phyloP scores from a whole-genome alignment of 129 eudicot genomes.

The Flaveria brownii region DNA sequence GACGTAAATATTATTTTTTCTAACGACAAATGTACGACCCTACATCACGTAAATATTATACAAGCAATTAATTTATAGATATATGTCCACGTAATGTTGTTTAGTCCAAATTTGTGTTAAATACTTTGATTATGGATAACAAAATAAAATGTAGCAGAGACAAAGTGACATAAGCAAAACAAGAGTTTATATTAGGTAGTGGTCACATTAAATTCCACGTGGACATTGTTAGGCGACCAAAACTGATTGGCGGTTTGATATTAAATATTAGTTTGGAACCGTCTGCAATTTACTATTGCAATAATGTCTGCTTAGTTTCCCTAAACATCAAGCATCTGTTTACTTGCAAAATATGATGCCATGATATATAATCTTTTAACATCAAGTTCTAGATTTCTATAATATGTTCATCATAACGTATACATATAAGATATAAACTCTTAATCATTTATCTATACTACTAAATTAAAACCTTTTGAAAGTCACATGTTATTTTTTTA shows the following conservation, averaged over 20 bases:
- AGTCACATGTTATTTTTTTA: too few relatives aligned
- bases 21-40: too few relatives aligned
- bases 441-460: too few relatives aligned
- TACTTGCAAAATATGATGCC: background rate
- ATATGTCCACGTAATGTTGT: slow-evolving; percentile 8
- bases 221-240: slow-evolving; percentile 46
- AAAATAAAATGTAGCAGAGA: slow-evolving; percentile 35
- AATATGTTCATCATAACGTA: too few relatives aligned
- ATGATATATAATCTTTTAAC: too few relatives aligned
- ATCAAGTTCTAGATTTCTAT: too few relatives aligned
- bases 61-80: slow-evolving; percentile 3
- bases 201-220: slow-evolving; percentile 37
- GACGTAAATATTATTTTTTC: too few relatives aligned
- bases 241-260: slow-evolving; percentile 39
- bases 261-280: slow-evolving; percentile 35
- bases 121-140: slow-evolving; percentile 26
- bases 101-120: slow-evolving; percentile 18
- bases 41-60: slow-evolving; percentile 18
- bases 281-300: slow-evolving; percentile 29
- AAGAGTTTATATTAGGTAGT: slow-evolving; percentile 26
- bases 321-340: slow-evolving; percentile 17
- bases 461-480: too few relatives aligned
- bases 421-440: too few relatives aligned
- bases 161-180: slow-evolving; percentile 32
- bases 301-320: slow-evolving; percentile 14